Percentiles rank a stretch among this genome's conserved stretches.
phyloP scores from a whole-genome alignment of 352 stramenopile species.

The Aphanomyces invadans region DNA sequence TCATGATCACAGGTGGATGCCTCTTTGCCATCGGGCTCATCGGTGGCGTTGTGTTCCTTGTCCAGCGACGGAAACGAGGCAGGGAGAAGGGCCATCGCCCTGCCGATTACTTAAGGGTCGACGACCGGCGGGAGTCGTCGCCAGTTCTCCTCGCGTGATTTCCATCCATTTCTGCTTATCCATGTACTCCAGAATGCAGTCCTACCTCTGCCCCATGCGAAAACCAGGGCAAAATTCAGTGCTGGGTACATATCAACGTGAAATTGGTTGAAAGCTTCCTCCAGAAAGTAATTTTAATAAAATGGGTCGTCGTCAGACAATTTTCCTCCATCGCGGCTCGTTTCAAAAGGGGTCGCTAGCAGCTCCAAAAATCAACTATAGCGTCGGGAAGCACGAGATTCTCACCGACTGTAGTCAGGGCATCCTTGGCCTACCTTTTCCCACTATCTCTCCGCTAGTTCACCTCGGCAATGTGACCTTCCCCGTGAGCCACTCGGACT shows the following conservation, averaged over 20 bases:
- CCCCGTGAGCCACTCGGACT: conserved; percentile 38
- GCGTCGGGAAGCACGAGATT: conserved; percentile 51
- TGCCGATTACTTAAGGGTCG: too few species aligned
- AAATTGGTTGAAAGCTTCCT: too few species aligned
- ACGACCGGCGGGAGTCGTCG: not conserved
- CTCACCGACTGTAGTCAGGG: conserved; percentile 29
- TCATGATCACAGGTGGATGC: conserved; percentile 9
- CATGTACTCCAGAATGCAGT: too few species aligned
- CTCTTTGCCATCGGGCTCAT: conserved; percentile 1
- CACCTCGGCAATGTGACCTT: conserved; percentile 7
- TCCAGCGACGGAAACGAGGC: not conserved
- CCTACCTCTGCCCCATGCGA: too few species aligned
- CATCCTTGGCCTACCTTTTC: conserved; percentile 57
- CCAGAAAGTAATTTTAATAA: too few species aligned
- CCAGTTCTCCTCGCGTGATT: too few species aligned
- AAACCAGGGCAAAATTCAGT: too few species aligned
- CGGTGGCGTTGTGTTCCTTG: not conserved
- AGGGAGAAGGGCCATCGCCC: too few species aligned
- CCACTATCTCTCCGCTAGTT: conserved; percentile 38
- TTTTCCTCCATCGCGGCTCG: conserved; percentile 27
- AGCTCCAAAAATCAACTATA: conserved; percentile 47
- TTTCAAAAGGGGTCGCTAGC: conserved; percentile 42
- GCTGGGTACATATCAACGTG: too few species aligned
- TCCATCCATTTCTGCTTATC: too few species aligned
- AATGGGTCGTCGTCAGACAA: too few species aligned